A percentile compares a stretch with the other conserved stretches of the same genome.
Conservation (phyloP, 1,139 yeast genomes). For the Blastobotrys apis region DNA sequence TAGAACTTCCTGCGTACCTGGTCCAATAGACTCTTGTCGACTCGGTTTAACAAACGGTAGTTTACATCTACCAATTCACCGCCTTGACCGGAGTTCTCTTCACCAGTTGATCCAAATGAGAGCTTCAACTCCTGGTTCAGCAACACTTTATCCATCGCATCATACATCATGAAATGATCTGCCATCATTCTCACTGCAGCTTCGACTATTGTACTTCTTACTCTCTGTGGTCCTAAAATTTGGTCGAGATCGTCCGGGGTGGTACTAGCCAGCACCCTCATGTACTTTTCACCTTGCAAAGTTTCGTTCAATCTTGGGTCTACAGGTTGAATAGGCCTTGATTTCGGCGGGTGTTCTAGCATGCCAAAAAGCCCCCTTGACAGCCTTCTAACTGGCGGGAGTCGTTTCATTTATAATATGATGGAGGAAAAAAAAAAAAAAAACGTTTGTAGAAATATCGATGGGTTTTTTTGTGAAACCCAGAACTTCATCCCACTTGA, state of each 20-base stretch:
- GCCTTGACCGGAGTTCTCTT: too few species aligned
- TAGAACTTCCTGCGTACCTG: conserved; percentile 1
- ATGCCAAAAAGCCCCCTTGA: too few species aligned
- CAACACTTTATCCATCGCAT: conserved; percentile 25
- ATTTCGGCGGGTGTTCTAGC: too few species aligned
- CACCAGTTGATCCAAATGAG: conserved; percentile 8
- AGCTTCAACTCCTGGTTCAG: conserved; percentile 20
- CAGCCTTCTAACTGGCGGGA: too few species aligned
- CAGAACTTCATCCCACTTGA: background rate
- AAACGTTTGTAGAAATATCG: too few species aligned
- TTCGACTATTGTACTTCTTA: conserved; percentile 25
- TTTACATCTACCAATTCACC: background rate
- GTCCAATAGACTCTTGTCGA: conserved; percentile 3
- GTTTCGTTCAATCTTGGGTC: background rate
- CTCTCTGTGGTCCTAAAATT: conserved; percentile 23
- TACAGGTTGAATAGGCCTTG: too few species aligned
- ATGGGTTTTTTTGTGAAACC: too few species aligned
- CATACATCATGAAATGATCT: conserved; percentile 28
- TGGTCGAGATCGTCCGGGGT: conserved; percentile 18
- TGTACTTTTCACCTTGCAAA: background rate
- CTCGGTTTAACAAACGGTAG: background rate
- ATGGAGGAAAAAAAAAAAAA: too few species aligned
- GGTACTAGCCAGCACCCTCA: conserved; percentile 1
- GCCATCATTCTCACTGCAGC: conserved; percentile 31
- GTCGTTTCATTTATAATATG: too few species aligned